Percentiles rank a stretch among this genome's conserved stretches.
Evolutionary conservation across 495 filamentous ascomycete species (phyloP).

Genomic region (Tuber magnatum): DNA sequence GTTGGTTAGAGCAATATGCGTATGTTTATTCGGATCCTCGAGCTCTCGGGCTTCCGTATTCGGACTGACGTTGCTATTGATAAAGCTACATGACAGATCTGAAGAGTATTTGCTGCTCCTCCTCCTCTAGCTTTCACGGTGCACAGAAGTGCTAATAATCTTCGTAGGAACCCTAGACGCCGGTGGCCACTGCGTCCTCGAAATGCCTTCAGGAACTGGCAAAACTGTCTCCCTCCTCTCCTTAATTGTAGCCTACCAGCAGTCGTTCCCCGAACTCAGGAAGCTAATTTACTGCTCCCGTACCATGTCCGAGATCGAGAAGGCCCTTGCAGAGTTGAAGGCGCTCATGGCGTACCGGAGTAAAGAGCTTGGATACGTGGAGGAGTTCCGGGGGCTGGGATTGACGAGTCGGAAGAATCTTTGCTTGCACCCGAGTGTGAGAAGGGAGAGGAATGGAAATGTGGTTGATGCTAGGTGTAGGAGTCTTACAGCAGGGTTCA

Average conservation of each 20-base stretch:
- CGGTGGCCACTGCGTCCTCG: constrained; percentile 91
- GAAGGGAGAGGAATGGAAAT: constrained; percentile 85
- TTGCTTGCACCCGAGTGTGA: constrained; percentile 91
- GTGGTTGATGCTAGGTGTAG: constrained; percentile 92
- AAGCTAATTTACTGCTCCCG: constrained; percentile 99
- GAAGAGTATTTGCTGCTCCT: constrained; percentile 55
- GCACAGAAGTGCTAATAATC: constrained; percentile 15
- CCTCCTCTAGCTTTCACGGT: not conserved
- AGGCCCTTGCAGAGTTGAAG: constrained; percentile 86
- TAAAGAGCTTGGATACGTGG: constrained; percentile 73
- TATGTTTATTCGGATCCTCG: constrained; percentile 41
- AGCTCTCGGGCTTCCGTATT: not conserved
- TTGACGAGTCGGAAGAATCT: constrained; percentile 95
- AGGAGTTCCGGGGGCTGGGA: constrained; percentile 88
- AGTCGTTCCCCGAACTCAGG: constrained; percentile 77
- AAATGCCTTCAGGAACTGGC: constrained; percentile 99
- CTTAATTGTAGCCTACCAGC: constrained; percentile 92
- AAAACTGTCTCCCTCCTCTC: constrained; percentile 95
- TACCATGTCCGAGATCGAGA: constrained; percentile 94
- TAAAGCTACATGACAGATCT: constrained; percentile 92
- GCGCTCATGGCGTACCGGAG: constrained; percentile 88
- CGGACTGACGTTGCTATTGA: constrained; percentile 11
- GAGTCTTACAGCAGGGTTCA: constrained; percentile 91
- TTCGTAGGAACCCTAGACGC: constrained; percentile 73
- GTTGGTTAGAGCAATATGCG: constrained; percentile 74